Evolutionary conservation across 768 basidiomycete species (phyloP).

Genomic region (Chiua virens): DNA sequence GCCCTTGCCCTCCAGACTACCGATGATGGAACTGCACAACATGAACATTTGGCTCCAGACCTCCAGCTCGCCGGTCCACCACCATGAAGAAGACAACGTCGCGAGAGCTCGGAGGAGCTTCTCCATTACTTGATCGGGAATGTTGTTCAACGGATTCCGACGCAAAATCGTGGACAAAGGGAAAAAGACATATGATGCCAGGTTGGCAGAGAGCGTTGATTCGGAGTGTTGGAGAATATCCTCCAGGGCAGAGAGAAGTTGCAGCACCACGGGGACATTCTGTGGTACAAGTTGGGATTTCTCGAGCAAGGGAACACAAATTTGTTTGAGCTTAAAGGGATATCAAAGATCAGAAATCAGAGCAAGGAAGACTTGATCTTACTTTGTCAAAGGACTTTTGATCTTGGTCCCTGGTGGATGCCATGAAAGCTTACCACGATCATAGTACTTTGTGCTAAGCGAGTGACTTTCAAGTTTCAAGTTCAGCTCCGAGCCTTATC

Average conservation of each 20-base stretch:
- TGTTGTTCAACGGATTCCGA: conserved; percentile 62
- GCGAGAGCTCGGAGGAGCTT: conserved; percentile 60
- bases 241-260: conserved; percentile 56
- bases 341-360: not conserved
- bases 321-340: conserved; percentile 51
- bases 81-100: conserved; percentile 70
- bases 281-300: conserved; percentile 61
- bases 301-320: conserved; percentile 81
- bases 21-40: conserved; percentile 64
- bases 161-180: conserved; percentile 84
- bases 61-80: conserved; percentile 74
- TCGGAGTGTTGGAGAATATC: conserved; percentile 44
- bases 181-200: conserved; percentile 84
- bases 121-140: conserved; percentile 82
- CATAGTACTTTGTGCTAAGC: too few species aligned
- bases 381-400: conserved; percentile 42
- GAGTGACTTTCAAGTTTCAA: too few species aligned
- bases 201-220: conserved; percentile 48
- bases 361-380: not conserved
- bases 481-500: too few species aligned
- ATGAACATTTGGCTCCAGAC: conserved; percentile 88
- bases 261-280: conserved; percentile 46
- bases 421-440: conserved; percentile 5
- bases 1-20: conserved; percentile 65
- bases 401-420: conserved; percentile 20